Base-by-base conservation (phyloP, 2,329 filamentous ascomycete genomes). In the Podosphaera fusca region DNA sequence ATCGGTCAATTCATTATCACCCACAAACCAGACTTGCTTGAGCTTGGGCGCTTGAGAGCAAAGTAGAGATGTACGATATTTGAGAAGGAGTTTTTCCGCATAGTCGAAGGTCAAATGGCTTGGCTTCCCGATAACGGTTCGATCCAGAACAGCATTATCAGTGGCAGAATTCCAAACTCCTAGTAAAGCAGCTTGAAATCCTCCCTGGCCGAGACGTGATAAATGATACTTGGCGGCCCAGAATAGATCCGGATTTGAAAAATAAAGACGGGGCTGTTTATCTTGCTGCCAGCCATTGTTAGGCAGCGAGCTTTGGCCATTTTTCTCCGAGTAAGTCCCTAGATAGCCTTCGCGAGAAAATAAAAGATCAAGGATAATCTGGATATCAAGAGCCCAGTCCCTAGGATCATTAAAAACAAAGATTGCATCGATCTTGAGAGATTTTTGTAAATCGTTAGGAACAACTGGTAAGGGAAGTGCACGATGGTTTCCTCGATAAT, bases 321-420 rank as follows among this genome's bases (percentile, higher is more conserved):
- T 94, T 66, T 79, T 81, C 9, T 74, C 61, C 0, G 85, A 90
- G 47, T 85, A 74, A 0, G 90, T 95, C 33, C 90, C 92, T 3
- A 95, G 67, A 58, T 86, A 79, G 21, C 92, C 92, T n/a, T 75
- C 64, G 21, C 79, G 74, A 0, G 89, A 95, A 46, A 94, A 75
- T 5, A 96, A 73, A 9, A 95, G 72, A 69, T 98, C 92, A 56
- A 84, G 70, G 58, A 96, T 84, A 63, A 96, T 73, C 67, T 94
- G 85, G 2, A 81, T 80, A 68, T 96, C 90, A 8, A 95, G 76
- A 0, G 85, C 88, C 92, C 92, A 98, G 72, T 98, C 92, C 57
- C 92, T 80, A 2, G 92, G 89, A 69, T 96, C 92, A 68, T 95
- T 94, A 75, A 90, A 95, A 5, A 95, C 84, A 65, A 96, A 84